Base-by-base conservation (phyloP, 192 early-diverging fungal genomes). In the Phycomyces blakesleeanus region DNA sequence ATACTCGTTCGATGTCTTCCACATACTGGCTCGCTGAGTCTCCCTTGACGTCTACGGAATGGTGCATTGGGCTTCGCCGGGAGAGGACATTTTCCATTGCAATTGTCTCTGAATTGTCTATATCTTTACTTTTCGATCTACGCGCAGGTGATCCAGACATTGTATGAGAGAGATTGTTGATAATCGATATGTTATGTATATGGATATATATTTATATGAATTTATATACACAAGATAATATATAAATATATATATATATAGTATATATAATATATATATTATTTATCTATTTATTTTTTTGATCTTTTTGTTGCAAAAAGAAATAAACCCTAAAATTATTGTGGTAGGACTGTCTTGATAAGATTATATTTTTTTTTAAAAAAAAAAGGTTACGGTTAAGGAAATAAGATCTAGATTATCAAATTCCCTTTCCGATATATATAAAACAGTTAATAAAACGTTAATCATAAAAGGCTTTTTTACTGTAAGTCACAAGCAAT, bases 361-460 rank as follows among this genome's bases (percentile, higher is more conserved):
- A 55, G 27, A n/a, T 15, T 27, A 55, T 27, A 54, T 11, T 51
- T 53, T 53, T 53, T 53, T 53, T 53, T 53, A 25, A 20, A 5
- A 29, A 34, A 9, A 55, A 34, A 10, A 55, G 29, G 29, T 29
- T 26, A 24, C 27, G 10, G 24, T 55, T 55, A 34, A 27, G 54
- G 54, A 27, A 24, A 55, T 27, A 34, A 29, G 16, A 29, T 16
- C 14, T 55, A 55, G 54, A 55, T 55, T 55, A 55, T 55, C 54
- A 55, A 55, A 52, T 52, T 52, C 51, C 11, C 11, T 52, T 52
- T 25, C 51, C 21, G 25, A 51, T 18, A n/a, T n/a, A n/a, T n/a
- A n/a, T n/a, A n/a, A n/a, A n/a, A n/a, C n/a, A n/a, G n/a, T n/a
- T n/a, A n/a, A n/a, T n/a, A n/a, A n/a, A n/a, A n/a, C n/a, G n/a